A percentile compares a stretch with the other conserved stretches of the same genome.
These are phyloP conservation scores for Moricandia arvensis DNA, from an alignment of 345 rosid genomes.

Conservation along the genomic window DNA sequence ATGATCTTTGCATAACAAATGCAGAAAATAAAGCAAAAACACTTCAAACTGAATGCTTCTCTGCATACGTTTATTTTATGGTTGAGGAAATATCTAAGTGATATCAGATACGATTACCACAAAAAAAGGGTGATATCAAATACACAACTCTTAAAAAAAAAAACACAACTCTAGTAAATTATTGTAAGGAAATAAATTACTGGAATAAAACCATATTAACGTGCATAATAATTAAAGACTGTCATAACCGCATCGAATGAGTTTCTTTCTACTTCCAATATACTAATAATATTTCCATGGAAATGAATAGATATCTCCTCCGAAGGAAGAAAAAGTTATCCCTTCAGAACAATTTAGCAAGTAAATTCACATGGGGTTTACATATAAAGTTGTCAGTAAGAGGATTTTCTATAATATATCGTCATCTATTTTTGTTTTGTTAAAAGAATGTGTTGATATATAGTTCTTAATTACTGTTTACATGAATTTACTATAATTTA, in stretches of 20 bases:
- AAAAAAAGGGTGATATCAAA: background rate
- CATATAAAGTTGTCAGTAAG: conserved; percentile 1
- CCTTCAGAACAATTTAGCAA: background rate
- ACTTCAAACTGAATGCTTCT: background rate
- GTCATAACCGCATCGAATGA: background rate
- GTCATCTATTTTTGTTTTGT: too few species aligned
- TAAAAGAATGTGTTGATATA: background rate
- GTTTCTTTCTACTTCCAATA: background rate
- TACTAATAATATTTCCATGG: background rate
- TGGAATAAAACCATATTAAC: background rate
- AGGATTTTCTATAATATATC: background rate
- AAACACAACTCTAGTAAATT: background rate
- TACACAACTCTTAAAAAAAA: background rate
- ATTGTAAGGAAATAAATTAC: background rate
- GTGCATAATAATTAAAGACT: background rate
- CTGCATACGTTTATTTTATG: background rate
- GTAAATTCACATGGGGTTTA: conserved; percentile 9
- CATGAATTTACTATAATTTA: background rate
- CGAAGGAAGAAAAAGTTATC: background rate
- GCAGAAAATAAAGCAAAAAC: background rate
- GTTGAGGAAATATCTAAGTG: too few species aligned
- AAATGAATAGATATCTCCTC: background rate
- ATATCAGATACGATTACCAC: background rate
- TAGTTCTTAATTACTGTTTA: background rate
- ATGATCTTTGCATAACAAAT: background rate